Conservation (phyloP, 345 rosid genomes). For the Dimocarpus longan region DNA sequence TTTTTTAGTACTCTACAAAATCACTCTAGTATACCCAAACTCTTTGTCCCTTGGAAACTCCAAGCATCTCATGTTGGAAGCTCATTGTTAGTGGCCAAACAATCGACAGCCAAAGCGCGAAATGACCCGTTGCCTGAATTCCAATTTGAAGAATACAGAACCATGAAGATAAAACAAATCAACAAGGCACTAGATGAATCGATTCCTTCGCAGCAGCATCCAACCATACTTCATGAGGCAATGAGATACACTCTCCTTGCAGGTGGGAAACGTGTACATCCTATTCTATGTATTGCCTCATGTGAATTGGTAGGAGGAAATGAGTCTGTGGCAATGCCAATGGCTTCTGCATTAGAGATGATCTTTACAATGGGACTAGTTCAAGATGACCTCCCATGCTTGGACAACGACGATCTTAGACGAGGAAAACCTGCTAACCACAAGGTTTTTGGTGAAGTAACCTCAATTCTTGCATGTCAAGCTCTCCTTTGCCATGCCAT, state of each 20-base stretch:
- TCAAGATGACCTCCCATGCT: conserved; percentile 75
- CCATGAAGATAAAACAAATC: conserved; percentile 32
- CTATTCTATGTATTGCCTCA: conserved; percentile 61
- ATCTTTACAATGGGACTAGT: conserved; percentile 69
- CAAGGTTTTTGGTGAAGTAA: too few species aligned
- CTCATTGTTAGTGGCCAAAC: conserved; percentile 18
- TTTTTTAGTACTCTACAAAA: too few species aligned
- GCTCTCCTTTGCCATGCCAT: too few species aligned
- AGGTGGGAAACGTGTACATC: conserved; percentile 66
- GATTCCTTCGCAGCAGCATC: conserved; percentile 40
- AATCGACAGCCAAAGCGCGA: not conserved
- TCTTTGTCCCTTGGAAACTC: too few species aligned
- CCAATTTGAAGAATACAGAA: conserved; percentile 29
- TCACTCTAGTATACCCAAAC: too few species aligned
- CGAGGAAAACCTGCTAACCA: conserved; percentile 67
- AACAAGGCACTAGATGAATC: conserved; percentile 59
- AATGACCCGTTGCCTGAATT: not conserved
- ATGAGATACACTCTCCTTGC: conserved; percentile 77
- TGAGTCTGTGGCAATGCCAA: conserved; percentile 46
- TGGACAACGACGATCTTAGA: conserved; percentile 69
- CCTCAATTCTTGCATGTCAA: too few species aligned
- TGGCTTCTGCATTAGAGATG: conserved; percentile 77
- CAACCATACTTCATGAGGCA: conserved; percentile 56
- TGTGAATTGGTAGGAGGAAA: conserved; percentile 68
- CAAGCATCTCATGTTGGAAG: not conserved